phyloP scores from a whole-genome alignment of 495 filamentous ascomycete species.

The Hypoxylon fragiforme region DNA sequence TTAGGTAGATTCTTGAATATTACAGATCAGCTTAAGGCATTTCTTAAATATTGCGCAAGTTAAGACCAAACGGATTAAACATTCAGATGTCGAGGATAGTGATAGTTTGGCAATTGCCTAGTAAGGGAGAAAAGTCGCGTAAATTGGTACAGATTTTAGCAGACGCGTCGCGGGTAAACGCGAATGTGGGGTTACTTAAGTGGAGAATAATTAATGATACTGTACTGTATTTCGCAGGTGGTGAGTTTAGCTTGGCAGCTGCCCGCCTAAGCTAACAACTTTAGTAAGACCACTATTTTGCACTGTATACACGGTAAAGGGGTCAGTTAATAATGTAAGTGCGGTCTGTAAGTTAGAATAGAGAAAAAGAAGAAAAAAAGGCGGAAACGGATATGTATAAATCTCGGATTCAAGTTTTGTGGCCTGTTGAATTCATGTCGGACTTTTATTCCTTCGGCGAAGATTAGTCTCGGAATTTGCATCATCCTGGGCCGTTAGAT shows the following conservation, averaged over 20 bases:
- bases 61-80: too few relatives aligned
- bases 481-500: constrained; percentile 12
- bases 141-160: constrained; percentile 17
- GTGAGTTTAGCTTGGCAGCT: constrained; percentile 1
- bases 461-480: constrained; percentile 31
- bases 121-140: constrained; percentile 21
- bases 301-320: too few relatives aligned
- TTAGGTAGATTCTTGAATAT: too few relatives aligned
- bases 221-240: constrained; percentile 10
- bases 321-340: too few relatives aligned
- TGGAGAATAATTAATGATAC: too few relatives aligned
- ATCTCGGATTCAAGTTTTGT: not conserved
- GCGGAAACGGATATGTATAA: not conserved
- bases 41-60: too few relatives aligned
- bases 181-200: constrained; percentile 20
- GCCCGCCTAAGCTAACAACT: not conserved
- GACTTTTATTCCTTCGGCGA: constrained; percentile 38
- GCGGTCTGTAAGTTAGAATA: too few relatives aligned
- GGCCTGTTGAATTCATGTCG: constrained; percentile 6
- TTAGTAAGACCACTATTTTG: too few relatives aligned
- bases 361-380: too few relatives aligned
- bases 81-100: too few relatives aligned
- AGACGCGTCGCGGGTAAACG: constrained; percentile 33
- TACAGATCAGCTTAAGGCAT: too few relatives aligned
- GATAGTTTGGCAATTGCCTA: not conserved